Percentiles rank a stretch among this genome's conserved stretches.
phyloP scores from a whole-genome alignment of 1,284 basidiomycete genomes.

The Heterobasidion annosum region DNA sequence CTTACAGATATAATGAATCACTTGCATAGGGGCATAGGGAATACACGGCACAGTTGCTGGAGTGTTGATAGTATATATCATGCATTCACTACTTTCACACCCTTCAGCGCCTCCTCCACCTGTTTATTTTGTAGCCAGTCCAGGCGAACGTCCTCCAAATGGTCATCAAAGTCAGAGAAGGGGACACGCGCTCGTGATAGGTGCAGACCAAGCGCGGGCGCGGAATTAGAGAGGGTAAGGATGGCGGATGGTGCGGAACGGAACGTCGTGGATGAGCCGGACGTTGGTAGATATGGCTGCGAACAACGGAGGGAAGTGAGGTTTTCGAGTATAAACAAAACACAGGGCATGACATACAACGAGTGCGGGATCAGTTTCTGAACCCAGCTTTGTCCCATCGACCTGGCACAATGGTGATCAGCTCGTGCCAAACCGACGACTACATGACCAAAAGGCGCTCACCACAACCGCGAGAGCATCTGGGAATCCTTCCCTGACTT shows the following conservation, averaged over 20 bases:
- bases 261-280: constrained; percentile 30
- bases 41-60: no score
- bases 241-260: constrained; percentile 34
- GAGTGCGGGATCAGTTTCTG: constrained; percentile 35
- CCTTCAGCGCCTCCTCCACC: constrained; percentile 2
- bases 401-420: constrained; percentile 29
- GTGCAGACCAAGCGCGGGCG: constrained; percentile 34
- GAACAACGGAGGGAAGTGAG: constrained; percentile 4
- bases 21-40: no score
- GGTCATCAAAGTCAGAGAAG: constrained; percentile 75
- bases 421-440: not conserved
- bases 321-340: not conserved
- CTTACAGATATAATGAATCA: no score
- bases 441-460: constrained; percentile 15
- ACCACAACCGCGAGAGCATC: constrained; percentile 62
- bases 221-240: constrained; percentile 27
- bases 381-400: constrained; percentile 45
- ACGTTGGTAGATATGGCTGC: constrained; percentile 35
- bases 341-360: constrained; percentile 32
- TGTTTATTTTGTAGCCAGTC: constrained; percentile 16
- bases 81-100: not conserved
- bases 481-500: constrained; percentile 39
- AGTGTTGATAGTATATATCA: no score
- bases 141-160: constrained; percentile 64
- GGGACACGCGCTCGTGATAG: constrained; percentile 38